Percentiles rank a stretch among this genome's conserved stretches.
These are phyloP conservation scores for Porcisia hertigi DNA, from an alignment of 208 protist species.

Conservation along the genomic window DNA sequence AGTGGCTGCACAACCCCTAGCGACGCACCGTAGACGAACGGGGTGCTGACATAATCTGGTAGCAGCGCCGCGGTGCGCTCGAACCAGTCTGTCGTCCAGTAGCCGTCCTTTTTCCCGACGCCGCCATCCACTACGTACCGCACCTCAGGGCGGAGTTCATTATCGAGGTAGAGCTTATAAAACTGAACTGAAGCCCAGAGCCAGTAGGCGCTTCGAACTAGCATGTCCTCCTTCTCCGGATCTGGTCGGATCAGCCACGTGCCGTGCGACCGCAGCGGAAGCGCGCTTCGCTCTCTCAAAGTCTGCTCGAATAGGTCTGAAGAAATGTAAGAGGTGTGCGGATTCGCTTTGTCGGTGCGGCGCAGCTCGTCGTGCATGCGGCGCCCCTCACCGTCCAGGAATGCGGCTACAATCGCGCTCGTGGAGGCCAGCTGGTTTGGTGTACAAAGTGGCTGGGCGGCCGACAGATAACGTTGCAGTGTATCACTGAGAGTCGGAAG, in stretches of 20 bases:
- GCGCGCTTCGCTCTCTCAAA: constrained; percentile 52
- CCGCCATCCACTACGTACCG: constrained; percentile 28
- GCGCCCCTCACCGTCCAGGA: constrained; percentile 52
- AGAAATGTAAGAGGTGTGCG: constrained; percentile 87
- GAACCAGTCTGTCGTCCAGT: constrained; percentile 83
- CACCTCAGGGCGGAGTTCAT: constrained; percentile 70
- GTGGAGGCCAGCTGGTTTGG: constrained; percentile 44
- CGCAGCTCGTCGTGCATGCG: constrained; percentile 71
- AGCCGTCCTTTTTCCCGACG: constrained; percentile 17
- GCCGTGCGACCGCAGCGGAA: constrained; percentile 70
- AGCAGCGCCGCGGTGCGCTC: constrained; percentile 65
- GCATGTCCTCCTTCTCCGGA: constrained; percentile 59
- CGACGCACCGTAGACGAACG: constrained; percentile 51
- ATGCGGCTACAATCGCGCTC: constrained; percentile 42
- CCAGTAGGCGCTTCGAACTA: constrained; percentile 76
- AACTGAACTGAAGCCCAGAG: constrained; percentile 67
- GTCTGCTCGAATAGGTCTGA: constrained; percentile 74
- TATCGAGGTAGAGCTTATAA: constrained; percentile 73
- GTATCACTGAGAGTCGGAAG: constrained; percentile 67
- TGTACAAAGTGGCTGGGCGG: constrained; percentile 57
- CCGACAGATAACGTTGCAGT: constrained; percentile 49
- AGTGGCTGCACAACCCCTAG: constrained; percentile 64
- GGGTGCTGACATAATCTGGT: constrained; percentile 58
- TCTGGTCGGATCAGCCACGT: constrained; percentile 60
- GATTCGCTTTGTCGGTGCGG: constrained; percentile 77